phyloP scores from a whole-genome alignment of 2,329 filamentous ascomycete species.

The Neonectria magnoliae region DNA sequence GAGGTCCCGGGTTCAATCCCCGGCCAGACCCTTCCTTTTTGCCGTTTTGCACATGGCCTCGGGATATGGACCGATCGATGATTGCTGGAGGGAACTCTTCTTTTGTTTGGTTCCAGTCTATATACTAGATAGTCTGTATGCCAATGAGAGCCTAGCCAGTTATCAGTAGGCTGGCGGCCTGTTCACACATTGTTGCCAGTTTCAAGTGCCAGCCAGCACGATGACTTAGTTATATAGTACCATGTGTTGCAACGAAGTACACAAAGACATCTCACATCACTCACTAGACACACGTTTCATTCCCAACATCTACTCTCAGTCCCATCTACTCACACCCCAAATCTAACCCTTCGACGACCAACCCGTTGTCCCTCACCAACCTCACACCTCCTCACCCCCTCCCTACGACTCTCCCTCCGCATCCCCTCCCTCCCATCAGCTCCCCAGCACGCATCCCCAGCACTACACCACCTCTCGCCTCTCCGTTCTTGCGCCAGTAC shows the following conservation, averaged over 20 bases:
- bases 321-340: not conserved
- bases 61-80: too few species aligned
- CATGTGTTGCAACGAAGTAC: too few species aligned
- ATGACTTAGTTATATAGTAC: too few species aligned
- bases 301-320: not conserved
- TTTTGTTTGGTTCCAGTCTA: not conserved
- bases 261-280: not conserved
- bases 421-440: not conserved
- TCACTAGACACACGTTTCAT: not conserved
- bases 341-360: conserved; percentile 8
- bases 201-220: not conserved
- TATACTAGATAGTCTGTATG: not conserved
- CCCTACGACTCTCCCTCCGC: not conserved
- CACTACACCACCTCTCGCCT: not conserved
- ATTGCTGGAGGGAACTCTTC: not conserved
- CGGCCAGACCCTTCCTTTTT: conserved; percentile 54
- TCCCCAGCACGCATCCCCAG: not conserved
- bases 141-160: too few species aligned
- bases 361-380: not conserved
- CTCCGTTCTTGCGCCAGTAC: not conserved
- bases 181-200: not conserved
- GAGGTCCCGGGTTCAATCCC: conserved; percentile 60
- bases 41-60: too few species aligned
- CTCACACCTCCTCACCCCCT: not conserved
- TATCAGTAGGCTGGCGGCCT: too few species aligned